Evolutionary conservation across 768 basidiomycete species (phyloP), one percentile per base, ranked within the genome.

Genomic region (Gymnopilus junonius): DNA sequence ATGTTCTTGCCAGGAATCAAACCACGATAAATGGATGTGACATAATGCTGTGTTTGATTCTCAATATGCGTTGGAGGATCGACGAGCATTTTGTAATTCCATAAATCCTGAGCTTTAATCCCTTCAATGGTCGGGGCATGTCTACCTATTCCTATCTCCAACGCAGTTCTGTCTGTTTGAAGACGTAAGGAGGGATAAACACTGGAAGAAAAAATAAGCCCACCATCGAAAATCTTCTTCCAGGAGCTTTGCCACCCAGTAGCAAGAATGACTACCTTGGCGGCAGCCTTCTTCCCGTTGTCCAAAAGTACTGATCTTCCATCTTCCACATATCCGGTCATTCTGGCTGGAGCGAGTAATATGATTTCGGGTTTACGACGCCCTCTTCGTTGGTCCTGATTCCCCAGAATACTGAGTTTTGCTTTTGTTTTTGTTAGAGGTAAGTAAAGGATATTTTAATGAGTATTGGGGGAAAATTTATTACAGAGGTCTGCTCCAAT

Each of bases 1-100:
- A 89, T 81, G 65, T 85, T 87, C 65, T 83, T 84, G 3, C 83
- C 84, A 0, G 88, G 88, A 14, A 90, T 79, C 1, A 89, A 68
- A 5, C 87, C 87, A 8, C 87, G 79, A 67, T 88, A 85, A 3
- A 89, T 78, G 0, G 82, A 81, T 0, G 83, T 78, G 8, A 76
- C 67, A 78, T 76, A 80, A 29, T 75, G 71, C n/a, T n/a, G n/a
- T n/a, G n/a, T n/a, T 5, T 75, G 71, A 3, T 65, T 69, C 7
- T 68, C 69, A 0, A 74, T 68, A 46, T 72, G 75, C 1, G 67
- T 39, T 2, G 82, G 83, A 3, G n/a, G 15, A 12, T 25, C 45
- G 23, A 8, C 14, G 7, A 34, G 21, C 17, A n/a, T 10, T 31
- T 34, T 53, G n/a, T 53, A 53, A 12, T 8, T 53, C 31, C n/a